phyloP scores from a whole-genome alignment of 1,284 basidiomycete species.

The Farysia itapuensis region DNA sequence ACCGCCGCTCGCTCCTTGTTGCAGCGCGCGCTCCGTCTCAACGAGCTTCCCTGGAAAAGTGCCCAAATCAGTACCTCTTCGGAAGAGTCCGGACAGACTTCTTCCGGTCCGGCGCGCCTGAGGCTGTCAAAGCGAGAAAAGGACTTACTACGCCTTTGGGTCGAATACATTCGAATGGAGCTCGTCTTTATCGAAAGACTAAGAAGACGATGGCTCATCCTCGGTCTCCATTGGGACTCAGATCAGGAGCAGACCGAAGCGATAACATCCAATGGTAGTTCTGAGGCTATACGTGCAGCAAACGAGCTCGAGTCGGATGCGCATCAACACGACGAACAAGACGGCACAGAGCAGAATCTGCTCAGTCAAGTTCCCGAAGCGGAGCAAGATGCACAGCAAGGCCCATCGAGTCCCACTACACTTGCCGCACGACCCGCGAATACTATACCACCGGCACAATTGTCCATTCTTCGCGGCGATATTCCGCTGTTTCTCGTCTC shows the following conservation, averaged over 20 bases:
- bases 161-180: slow-evolving; percentile 77
- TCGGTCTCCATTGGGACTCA: slow-evolving; percentile 66
- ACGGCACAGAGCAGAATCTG: slow-evolving; percentile 10
- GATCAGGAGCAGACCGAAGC: neutral
- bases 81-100: neutral
- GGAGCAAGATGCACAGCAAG: slow-evolving; percentile 22
- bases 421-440: slow-evolving; percentile 14
- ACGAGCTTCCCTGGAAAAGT: slow-evolving; percentile 33
- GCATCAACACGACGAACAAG: neutral
- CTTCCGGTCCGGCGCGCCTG: slow-evolving; percentile 25
- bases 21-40: slow-evolving; percentile 75
- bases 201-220: slow-evolving; percentile 75
- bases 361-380: slow-evolving; percentile 28
- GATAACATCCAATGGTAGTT: slow-evolving; percentile 2
- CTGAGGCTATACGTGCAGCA: slow-evolving; percentile 19
- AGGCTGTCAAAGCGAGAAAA: slow-evolving; percentile 34
- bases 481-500: slow-evolving; percentile 45
- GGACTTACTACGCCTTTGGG: slow-evolving; percentile 50
- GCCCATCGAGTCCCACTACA: slow-evolving; percentile 14
- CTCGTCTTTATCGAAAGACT: slow-evolving; percentile 82
- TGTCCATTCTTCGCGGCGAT: slow-evolving; percentile 40
- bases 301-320: slow-evolving; percentile 17
- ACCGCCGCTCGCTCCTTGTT: slow-evolving; percentile 79
- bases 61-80: neutral
- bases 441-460: slow-evolving; percentile 38